Conservation (phyloP, 768 basidiomycete genomes). For the Dioszegia aurantiaca region DNA sequence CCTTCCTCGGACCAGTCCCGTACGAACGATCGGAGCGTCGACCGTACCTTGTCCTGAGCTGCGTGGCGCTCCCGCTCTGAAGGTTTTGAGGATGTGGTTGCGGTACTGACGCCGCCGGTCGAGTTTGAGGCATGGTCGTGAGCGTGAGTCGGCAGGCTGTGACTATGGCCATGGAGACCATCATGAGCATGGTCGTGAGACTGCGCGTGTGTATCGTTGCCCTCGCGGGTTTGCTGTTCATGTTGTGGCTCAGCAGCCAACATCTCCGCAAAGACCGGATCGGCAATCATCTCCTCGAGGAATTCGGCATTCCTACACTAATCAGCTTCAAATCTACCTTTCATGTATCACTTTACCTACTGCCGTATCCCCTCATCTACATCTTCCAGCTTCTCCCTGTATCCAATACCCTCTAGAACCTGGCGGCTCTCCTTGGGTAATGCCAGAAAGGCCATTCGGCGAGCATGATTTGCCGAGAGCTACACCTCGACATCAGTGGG, state of each 20-base stretch:
- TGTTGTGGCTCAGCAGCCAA: constrained; percentile 11
- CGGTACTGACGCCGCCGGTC: not conserved
- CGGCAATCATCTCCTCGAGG: constrained; percentile 66
- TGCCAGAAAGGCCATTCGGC: constrained; percentile 73
- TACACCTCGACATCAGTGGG: constrained; percentile 34
- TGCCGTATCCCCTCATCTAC: constrained; percentile 79
- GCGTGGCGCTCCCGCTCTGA: constrained; percentile 24
- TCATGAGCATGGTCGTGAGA: constrained; percentile 11
- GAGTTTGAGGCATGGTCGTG: constrained; percentile 1
- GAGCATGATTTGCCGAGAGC: constrained; percentile 63
- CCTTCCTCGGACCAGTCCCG: constrained; percentile 93
- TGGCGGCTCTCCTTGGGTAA: constrained; percentile 69
- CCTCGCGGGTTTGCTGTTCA: not conserved
- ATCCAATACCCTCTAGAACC: constrained; percentile 67
- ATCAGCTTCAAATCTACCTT: not conserved
- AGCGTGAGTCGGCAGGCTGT: constrained; percentile 30
- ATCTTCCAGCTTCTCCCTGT: constrained; percentile 70
- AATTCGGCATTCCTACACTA: constrained; percentile 68
- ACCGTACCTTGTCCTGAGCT: constrained; percentile 76
- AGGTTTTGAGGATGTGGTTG: not conserved
- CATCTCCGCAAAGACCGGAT: constrained; percentile 66
- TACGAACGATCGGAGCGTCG: constrained; percentile 87
- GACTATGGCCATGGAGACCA: constrained; percentile 22
- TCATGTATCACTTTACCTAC: constrained; percentile 24
- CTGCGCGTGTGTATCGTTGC: too few species aligned